A percentile compares a stretch with the other conserved stretches of the same genome.
Evolutionary conservation across 495 filamentous ascomycete species (phyloP).

Genomic region (Amniculicola lignicola): DNA sequence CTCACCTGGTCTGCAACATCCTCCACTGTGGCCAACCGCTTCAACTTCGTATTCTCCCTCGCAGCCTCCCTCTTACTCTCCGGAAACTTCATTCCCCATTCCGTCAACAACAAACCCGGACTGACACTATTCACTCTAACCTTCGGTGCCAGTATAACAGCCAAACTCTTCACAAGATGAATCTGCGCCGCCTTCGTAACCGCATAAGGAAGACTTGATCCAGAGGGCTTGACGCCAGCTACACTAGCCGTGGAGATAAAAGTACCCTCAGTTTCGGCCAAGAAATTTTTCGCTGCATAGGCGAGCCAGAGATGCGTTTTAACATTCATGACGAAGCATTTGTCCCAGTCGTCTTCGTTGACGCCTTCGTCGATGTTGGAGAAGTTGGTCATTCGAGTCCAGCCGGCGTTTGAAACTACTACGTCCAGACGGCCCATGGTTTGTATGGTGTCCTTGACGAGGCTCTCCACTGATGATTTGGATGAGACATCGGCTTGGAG

Average conservation of each 20-base stretch:
- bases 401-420: slow-evolving; percentile 57
- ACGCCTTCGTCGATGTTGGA: slow-evolving; percentile 53
- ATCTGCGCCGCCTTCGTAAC: slow-evolving; percentile 58
- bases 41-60: slow-evolving; percentile 48
- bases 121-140: slow-evolving; percentile 55
- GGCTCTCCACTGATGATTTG: slow-evolving; percentile 43
- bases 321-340: slow-evolving; percentile 56
- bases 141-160: slow-evolving; percentile 50
- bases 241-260: slow-evolving; percentile 55
- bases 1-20: slow-evolving; percentile 42
- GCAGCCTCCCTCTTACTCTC: slow-evolving; percentile 45
- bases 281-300: slow-evolving; percentile 47
- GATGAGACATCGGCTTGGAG: slow-evolving; percentile 53
- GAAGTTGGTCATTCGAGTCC: slow-evolving; percentile 53
- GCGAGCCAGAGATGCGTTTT: slow-evolving; percentile 57
- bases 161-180: slow-evolving; percentile 52
- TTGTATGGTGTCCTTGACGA: slow-evolving; percentile 46
- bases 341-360: slow-evolving; percentile 56
- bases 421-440: slow-evolving; percentile 53
- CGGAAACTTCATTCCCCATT: slow-evolving; percentile 54
- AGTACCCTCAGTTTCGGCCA: slow-evolving; percentile 50
- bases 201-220: slow-evolving; percentile 39
- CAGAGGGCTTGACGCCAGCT: slow-evolving; percentile 50
- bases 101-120: slow-evolving; percentile 53
- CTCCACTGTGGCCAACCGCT: slow-evolving; percentile 52